These are phyloP conservation scores for Panaeolus cyanescens DNA, from an alignment of 768 basidiomycete species.

Conservation along the genomic window DNA sequence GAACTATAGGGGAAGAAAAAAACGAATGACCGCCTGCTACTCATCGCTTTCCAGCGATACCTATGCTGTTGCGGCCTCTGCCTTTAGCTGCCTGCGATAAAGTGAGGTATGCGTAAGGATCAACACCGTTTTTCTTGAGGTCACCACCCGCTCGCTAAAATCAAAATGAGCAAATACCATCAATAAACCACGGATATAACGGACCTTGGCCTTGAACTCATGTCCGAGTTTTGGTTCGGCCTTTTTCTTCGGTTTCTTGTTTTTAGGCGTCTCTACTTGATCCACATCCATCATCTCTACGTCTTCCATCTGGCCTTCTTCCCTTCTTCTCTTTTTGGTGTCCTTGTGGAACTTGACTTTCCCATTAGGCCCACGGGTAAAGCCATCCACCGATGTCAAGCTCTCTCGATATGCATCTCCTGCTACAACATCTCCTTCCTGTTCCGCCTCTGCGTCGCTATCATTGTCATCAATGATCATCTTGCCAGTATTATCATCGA, in stretches of 20 bases:
- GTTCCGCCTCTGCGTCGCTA: conserved; percentile 47
- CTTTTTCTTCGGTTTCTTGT: conserved; percentile 60
- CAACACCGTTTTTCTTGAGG: conserved; percentile 81
- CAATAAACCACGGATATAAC: conserved; percentile 22
- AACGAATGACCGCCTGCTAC: neutral
- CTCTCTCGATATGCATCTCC: conserved; percentile 85
- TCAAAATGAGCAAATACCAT: conserved; percentile 3
- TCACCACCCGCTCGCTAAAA: conserved; percentile 92
- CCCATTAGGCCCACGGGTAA: conserved; percentile 81
- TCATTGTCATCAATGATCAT: conserved; percentile 71
- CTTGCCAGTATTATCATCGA: conserved; percentile 79
- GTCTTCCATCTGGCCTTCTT: conserved; percentile 73
- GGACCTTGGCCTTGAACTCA: conserved; percentile 95
- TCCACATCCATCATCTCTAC: conserved; percentile 42
- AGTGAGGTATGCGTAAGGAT: conserved; percentile 92
- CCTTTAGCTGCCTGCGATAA: conserved; percentile 82
- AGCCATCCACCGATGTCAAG: conserved; percentile 86
- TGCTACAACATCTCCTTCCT: conserved; percentile 51
- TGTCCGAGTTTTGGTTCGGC: conserved; percentile 60
- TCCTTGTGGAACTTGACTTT: conserved; percentile 95
- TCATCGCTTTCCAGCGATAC: conserved; percentile 66
- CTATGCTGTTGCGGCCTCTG: conserved; percentile 40
- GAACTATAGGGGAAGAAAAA: neutral
- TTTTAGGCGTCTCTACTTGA: conserved; percentile 19
- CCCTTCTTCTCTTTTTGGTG: conserved; percentile 88